Evolutionary conservation across 345 rosid genomes (phyloP).

Genomic region (Gossypium bickii): DNA sequence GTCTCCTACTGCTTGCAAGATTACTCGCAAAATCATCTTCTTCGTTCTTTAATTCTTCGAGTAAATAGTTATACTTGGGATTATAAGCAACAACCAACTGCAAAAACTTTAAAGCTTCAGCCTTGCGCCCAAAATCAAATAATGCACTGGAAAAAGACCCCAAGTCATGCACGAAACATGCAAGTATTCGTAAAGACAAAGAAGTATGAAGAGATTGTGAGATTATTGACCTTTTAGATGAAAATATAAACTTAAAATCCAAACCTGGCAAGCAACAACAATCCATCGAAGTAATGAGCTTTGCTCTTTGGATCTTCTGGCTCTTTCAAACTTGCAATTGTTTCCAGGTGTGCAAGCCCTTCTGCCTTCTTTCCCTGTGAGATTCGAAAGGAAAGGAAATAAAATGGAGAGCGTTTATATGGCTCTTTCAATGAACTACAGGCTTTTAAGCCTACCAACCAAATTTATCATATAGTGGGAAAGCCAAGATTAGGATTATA

Average conservation of each 20-base stretch:
- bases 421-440: not conserved
- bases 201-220: not conserved
- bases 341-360: constrained; percentile 68
- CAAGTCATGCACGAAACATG: not conserved
- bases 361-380: constrained; percentile 64
- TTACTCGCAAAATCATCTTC: constrained; percentile 32
- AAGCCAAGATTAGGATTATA: not conserved
- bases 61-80: constrained; percentile 39
- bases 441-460: not conserved
- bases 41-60: constrained; percentile 62
- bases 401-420: not conserved
- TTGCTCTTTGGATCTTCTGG: constrained; percentile 69
- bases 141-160: constrained; percentile 43
- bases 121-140: constrained; percentile 51
- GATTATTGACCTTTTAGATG: not conserved
- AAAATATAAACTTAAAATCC: not conserved
- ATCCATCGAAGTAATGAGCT: constrained; percentile 66
- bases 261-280: constrained; percentile 68
- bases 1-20: constrained; percentile 44
- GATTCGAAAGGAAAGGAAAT: not conserved
- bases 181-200: not conserved
- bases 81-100: constrained; percentile 62
- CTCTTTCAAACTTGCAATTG: constrained; percentile 59
- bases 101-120: constrained; percentile 61
- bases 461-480: not conserved